Percentiles rank a stretch among this genome's conserved stretches.
phyloP scores from a whole-genome alignment of 2,329 filamentous ascomycete genomes.

The Pseudogymnoascus sp. region DNA sequence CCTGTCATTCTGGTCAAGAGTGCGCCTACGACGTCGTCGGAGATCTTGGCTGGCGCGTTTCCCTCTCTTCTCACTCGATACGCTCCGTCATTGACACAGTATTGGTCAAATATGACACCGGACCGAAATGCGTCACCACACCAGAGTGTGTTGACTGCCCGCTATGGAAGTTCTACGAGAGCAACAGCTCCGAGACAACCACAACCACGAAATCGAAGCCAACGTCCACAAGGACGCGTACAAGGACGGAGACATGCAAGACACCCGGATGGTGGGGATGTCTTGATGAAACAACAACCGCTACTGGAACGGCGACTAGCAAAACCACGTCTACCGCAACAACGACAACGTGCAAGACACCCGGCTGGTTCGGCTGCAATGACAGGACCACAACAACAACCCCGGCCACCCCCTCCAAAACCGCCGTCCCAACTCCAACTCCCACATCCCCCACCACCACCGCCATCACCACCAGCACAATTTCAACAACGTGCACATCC shows the following conservation, averaged over 20 bases:
- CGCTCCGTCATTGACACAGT: conserved; percentile 82
- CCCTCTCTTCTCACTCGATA: conserved; percentile 87
- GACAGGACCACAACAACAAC: conserved; percentile 40
- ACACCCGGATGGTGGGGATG: conserved; percentile 75
- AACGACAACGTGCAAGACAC: conserved; percentile 34
- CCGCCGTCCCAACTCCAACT: conserved; percentile 22
- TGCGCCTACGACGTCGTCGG: conserved; percentile 90
- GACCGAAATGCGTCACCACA: conserved; percentile 69
- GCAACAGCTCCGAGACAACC: conserved; percentile 75
- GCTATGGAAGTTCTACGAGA: conserved; percentile 91
- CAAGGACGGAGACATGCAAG: conserved; percentile 77
- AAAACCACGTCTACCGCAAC: conserved; percentile 26
- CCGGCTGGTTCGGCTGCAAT: conserved; percentile 43
- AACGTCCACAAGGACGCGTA: conserved; percentile 40
- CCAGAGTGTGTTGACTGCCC: conserved; percentile 82
- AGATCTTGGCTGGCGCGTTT: conserved; percentile 87
- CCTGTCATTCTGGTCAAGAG: conserved; percentile 83
- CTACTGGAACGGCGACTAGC: conserved; percentile 22
- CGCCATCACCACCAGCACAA: conserved; percentile 11
- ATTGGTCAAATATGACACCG: conserved; percentile 71
- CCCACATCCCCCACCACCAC: conserved; percentile 21
- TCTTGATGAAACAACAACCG: conserved; percentile 36
- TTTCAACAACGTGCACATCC: conserved; percentile 32
- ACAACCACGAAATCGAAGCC: conserved; percentile 50
- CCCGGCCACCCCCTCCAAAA: conserved; percentile 27